Conservation (phyloP, 495 filamentous ascomycete species). For the Aspergillus avenaceus region DNA sequence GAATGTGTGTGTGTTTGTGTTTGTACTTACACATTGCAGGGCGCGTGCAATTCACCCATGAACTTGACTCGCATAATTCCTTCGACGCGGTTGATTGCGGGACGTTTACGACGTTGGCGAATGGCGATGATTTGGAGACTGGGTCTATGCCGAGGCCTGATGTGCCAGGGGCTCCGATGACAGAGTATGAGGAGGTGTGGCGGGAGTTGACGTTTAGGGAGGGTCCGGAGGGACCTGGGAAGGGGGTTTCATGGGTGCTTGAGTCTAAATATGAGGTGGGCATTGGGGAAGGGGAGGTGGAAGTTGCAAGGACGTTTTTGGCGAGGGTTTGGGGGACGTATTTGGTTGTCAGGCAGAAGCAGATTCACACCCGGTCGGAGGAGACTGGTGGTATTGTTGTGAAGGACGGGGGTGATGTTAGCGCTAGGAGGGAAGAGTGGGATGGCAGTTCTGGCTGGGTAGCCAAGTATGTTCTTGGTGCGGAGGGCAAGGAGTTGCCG, state of each 20-base stretch:
- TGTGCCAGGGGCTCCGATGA: conserved; percentile 28
- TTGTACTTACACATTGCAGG: conserved; percentile 13
- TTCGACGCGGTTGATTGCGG: conserved; percentile 38
- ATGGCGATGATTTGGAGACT: conserved; percentile 38
- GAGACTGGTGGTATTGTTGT: conserved; percentile 13
- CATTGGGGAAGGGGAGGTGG: conserved; percentile 15
- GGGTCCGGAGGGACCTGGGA: conserved; percentile 17
- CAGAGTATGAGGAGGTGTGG: conserved; percentile 40
- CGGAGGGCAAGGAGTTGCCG: conserved; percentile 17
- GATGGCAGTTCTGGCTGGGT: conserved; percentile 17
- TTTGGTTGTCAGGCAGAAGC: conserved; percentile 32
- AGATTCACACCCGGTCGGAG: conserved; percentile 13
- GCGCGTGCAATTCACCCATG: conserved; percentile 36
- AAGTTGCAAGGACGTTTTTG: conserved; percentile 31
- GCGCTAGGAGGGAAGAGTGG: conserved; percentile 37
- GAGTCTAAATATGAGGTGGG: conserved; percentile 23
- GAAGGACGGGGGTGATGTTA: conserved; percentile 29
- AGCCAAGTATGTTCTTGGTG: conserved; percentile 26
- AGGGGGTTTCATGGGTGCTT: conserved; percentile 33
- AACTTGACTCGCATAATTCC: conserved; percentile 35
- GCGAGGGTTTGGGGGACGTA: conserved; percentile 35
- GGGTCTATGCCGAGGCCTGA: conserved; percentile 38
- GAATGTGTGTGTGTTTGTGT: background rate
- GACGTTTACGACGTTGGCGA: conserved; percentile 31
- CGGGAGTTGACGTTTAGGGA: conserved; percentile 26